Evolutionary conservation across 306 rosid genomes (phyloP), one percentile per base, ranked within the genome.

Genomic region (Vigna nakashimae): DNA sequence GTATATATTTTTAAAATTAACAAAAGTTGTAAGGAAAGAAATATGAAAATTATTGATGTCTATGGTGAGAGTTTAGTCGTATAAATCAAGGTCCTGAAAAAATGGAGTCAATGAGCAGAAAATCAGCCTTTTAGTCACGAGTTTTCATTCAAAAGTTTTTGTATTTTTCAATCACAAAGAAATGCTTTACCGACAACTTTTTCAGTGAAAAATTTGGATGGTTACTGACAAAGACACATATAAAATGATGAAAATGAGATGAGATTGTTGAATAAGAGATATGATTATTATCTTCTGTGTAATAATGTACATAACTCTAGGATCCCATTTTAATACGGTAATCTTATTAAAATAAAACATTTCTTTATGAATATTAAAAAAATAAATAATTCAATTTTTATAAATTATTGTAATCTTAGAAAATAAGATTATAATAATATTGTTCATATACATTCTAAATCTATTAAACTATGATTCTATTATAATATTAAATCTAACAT

Each of bases 101-200:
- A 59, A 13, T 28, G 20, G 22, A 30, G 12, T 62, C 2, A 34
- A 32, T 7, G 68, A 62, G 6, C 76, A 11, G 20, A 52, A 71
- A 53, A n/a, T 34, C 10, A 42, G 24, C 0, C 12, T 36, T 71
- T 34, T 18, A 36, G 64, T 34, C 34, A 34, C 64, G 36, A 36
- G 65, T 71, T 52, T 71, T 11, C 49, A 71, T 30, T 32, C 18
- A 32, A 34, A 22, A 3, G 34, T 17, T 40, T 71, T 36, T 52
- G 7, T 52, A 71, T 10, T 42, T 65, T 65, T 65, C 9, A 72
- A 5, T 55, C 66, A 48, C 42, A 40, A 53, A 8, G 26, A 26
- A 50, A 40, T 20, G 7, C 68, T 52, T 51, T 36, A 12, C 13
- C 16, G 20, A 71, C 76, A 71, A 71, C 18, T 57, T 53, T 36